These are phyloP conservation scores for Pythium periplocum DNA, from an alignment of 352 stramenopile species.

Conservation along the genomic window DNA sequence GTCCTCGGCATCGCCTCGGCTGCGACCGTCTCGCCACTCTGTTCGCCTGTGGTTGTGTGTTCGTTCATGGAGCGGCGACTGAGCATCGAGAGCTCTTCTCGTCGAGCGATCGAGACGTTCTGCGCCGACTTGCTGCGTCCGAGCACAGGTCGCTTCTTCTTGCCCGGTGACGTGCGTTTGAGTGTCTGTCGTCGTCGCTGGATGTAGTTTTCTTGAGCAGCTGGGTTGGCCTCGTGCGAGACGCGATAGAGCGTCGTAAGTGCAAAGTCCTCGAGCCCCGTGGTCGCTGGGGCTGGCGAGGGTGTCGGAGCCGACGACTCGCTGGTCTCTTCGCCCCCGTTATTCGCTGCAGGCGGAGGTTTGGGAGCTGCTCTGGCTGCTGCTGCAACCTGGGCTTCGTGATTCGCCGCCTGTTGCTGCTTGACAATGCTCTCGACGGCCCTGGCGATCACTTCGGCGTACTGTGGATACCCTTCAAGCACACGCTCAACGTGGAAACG, in stretches of 20 bases:
- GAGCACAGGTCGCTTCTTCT: constrained; percentile 5
- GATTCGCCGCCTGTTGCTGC: constrained; percentile 14
- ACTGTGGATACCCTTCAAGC: constrained; percentile 53
- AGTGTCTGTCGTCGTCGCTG: too few species aligned
- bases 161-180: too few species aligned
- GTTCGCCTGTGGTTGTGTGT: neutral
- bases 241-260: too few species aligned
- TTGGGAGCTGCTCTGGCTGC: too few species aligned
- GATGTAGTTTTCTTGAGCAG: too few species aligned
- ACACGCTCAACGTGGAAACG: constrained; percentile 59
- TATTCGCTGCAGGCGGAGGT: too few species aligned
- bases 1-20: constrained; percentile 2
- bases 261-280: too few species aligned
- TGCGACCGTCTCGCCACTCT: constrained; percentile 9
- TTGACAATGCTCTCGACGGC: constrained; percentile 46
- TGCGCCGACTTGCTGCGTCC: constrained; percentile 46
- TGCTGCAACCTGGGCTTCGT: neutral
- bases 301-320: too few species aligned
- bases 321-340: too few species aligned
- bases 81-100: constrained; percentile 21
- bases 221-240: too few species aligned
- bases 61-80: constrained; percentile 17
- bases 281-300: too few species aligned
- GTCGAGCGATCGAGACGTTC: constrained; percentile 24
- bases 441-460: constrained; percentile 32